Base-by-base conservation (phyloP, 805 yeast genomes). In the Lipomyces yamadae region DNA sequence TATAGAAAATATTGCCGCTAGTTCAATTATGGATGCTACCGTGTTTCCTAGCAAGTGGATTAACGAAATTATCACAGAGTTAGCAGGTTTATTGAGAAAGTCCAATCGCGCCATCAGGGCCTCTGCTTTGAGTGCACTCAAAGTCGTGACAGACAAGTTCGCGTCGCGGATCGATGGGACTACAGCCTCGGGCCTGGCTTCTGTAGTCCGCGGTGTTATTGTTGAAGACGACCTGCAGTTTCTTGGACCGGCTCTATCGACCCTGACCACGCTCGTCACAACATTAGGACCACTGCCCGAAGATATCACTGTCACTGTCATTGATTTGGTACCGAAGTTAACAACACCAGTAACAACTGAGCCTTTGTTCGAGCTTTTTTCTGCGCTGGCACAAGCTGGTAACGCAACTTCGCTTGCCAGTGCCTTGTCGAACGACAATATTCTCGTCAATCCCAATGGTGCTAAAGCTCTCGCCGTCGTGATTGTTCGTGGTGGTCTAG, bases 1-100 rank as follows among this genome's bases (percentile, higher is more conserved):
- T 2, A 72, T 76, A 55, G 75, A 76, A 4, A 59, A 66, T 4
- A 50, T 73, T 13, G 73, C 72, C 33, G 72, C 71, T n/a, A 65
- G 59, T 1, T 67, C 74, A 61, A 63, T 70, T 18, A 50, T 64
- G 0, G 68, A 71, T 18, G 30, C 42, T 7, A 61, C 68, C 2
- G 57, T 52, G 8, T 56, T 71, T 57, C 54, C 34, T 71, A 75
- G 50, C 66, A 71, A 59, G 58, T 73, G 75, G 77, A 61, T 69
- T n/a, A 52, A 50, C 8, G 57, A 53, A 15, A 70, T 66, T 8
- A 64, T 70, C 6, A 56, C 37, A 13, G 71, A 68, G 59, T 70
- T 75, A 5, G 60, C 69, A 8, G 62, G 60, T 5, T 58, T 72
- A 30, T 55, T 75, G 60, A 60, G 70, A 1, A 74, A 72, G 56